Percentiles rank a stretch among this genome's conserved stretches.
Conservation (phyloP, 306 rosid species). For the Medicago truncatula region DNA sequence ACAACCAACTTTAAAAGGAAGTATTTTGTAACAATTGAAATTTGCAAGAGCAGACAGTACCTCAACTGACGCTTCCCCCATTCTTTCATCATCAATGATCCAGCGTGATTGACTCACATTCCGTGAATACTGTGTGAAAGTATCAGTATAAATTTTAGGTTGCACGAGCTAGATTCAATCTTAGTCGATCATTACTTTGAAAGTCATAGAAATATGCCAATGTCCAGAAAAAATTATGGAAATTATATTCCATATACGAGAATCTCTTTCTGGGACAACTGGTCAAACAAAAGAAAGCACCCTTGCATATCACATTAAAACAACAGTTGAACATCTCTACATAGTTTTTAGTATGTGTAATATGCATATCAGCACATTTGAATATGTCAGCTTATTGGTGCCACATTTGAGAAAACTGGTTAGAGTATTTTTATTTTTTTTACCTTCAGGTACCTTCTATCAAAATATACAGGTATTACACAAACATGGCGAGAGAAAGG, state of each 20-base stretch:
- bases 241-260: conserved; percentile 7
- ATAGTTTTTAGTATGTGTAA: conserved; percentile 7
- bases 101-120: conserved; percentile 96
- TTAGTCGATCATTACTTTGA: conserved; percentile 19
- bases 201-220: conserved; percentile 32
- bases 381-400: conserved; percentile 16
- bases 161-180: conserved; percentile 35
- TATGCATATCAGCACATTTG: background rate
- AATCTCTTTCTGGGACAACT: background rate
- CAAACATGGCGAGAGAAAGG: background rate
- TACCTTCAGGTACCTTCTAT: conserved; percentile 65
- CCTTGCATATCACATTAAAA: conserved; percentile 25
- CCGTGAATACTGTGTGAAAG: conserved; percentile 76
- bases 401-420: conserved; percentile 8
- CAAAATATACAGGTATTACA: conserved; percentile 46
- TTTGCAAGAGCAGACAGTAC: conserved; percentile 49
- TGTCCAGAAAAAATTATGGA: conserved; percentile 23
- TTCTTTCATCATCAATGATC: conserved; percentile 95
- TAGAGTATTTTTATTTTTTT: background rate
- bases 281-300: conserved; percentile 4
- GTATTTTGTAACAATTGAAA: conserved; percentile 21
- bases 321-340: background rate
- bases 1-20: conserved; percentile 36
- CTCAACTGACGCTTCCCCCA: conserved; percentile 98
- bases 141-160: conserved; percentile 39